phyloP scores from a whole-genome alignment of 176 grass and related monocot species.

The Secale cereale region DNA sequence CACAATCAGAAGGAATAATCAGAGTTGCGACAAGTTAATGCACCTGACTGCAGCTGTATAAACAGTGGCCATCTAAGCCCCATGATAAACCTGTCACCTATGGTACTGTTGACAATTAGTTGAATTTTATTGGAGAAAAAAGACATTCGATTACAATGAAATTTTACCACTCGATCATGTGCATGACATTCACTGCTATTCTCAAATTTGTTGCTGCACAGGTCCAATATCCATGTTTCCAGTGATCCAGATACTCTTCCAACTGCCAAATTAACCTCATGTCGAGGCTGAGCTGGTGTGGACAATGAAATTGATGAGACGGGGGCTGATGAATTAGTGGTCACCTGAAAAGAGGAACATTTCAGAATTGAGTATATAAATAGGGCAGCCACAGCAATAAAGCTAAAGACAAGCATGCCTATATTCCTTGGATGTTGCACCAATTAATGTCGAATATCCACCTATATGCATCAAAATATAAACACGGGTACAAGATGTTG shows the following conservation, averaged over 20 bases:
- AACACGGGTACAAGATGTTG: neutral
- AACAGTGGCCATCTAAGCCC: slow-evolving; percentile 68
- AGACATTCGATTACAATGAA: slow-evolving; percentile 28
- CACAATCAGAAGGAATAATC: neutral
- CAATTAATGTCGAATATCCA: slow-evolving; percentile 4
- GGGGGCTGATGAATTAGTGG: slow-evolving; percentile 26
- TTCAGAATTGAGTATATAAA: slow-evolving; percentile 20
- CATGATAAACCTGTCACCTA: slow-evolving; percentile 93
- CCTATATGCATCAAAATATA: neutral
- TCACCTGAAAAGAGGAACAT: slow-evolving; percentile 39
- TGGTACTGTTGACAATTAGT: slow-evolving; percentile 35
- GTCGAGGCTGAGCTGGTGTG: slow-evolving; percentile 31
- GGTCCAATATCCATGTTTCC: slow-evolving; percentile 69
- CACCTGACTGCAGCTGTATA: slow-evolving; percentile 96
- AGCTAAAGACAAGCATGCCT: neutral
- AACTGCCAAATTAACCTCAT: slow-evolving; percentile 61
- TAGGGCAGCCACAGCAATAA: neutral
- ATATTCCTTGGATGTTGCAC: neutral
- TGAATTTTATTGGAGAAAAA: slow-evolving; percentile 5
- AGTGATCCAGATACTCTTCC: slow-evolving; percentile 75
- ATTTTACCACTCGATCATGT: slow-evolving; percentile 92
- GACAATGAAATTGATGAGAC: slow-evolving; percentile 77
- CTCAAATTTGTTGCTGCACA: slow-evolving; percentile 49
- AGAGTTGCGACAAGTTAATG: slow-evolving; percentile 17
- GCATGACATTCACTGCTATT: slow-evolving; percentile 49